Evolutionary conservation across 2,329 filamentous ascomycete species (phyloP).

Genomic region (Stagonosporopsis vannaccii): DNA sequence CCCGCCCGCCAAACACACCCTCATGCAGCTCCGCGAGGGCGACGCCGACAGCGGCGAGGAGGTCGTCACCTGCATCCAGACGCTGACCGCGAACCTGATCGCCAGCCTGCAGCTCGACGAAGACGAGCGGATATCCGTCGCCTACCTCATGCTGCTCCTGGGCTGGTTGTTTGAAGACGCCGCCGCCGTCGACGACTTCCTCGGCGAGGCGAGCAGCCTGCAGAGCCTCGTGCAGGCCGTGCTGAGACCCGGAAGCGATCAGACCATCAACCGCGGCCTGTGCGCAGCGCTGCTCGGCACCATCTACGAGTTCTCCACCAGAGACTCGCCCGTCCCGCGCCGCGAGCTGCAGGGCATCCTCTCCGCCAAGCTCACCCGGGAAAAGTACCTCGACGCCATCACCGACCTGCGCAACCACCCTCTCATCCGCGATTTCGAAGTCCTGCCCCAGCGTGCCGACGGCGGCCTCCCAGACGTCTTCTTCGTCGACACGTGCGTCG

Average conservation of each 20-base stretch:
- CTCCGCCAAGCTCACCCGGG: slow-evolving; percentile 77
- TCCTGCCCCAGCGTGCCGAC: slow-evolving; percentile 71
- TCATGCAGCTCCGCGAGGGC: slow-evolving; percentile 86
- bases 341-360: slow-evolving; percentile 82
- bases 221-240: slow-evolving; percentile 82
- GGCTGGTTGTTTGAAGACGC: slow-evolving; percentile 93
- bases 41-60: slow-evolving; percentile 91
- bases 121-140: slow-evolving; percentile 80
- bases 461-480: slow-evolving; percentile 75
- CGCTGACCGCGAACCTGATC: slow-evolving; percentile 84
- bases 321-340: slow-evolving; percentile 89
- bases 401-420: slow-evolving; percentile 78
- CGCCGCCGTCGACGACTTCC: slow-evolving; percentile 89
- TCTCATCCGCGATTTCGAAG: slow-evolving; percentile 86
- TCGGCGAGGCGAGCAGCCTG: slow-evolving; percentile 91
- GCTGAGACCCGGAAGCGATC: slow-evolving; percentile 59
- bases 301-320: slow-evolving; percentile 96
- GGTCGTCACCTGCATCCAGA: slow-evolving; percentile 92
- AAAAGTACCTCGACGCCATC: slow-evolving; percentile 85
- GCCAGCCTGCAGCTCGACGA: slow-evolving; percentile 76
- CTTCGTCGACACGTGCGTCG: slow-evolving; percentile 85
- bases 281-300: slow-evolving; percentile 85
- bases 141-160: slow-evolving; percentile 87
- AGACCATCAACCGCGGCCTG: slow-evolving; percentile 77
- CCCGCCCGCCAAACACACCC: slow-evolving; percentile 75